Conservation (phyloP, 2,329 filamentous ascomycete genomes). For the Exophiala lecanii-corni region DNA sequence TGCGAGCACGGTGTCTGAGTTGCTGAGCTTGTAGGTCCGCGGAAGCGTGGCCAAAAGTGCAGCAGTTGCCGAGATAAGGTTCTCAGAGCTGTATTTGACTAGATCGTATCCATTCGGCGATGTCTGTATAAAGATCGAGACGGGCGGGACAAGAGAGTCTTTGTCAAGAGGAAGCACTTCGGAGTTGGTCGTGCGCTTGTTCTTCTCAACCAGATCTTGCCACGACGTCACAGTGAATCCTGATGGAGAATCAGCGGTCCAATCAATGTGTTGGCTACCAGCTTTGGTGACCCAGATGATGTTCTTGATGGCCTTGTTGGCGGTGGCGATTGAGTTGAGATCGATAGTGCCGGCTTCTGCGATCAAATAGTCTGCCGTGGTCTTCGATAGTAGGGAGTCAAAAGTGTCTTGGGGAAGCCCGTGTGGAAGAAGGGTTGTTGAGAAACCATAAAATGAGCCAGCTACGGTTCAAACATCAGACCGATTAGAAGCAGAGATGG, state of each 20-base stretch:
- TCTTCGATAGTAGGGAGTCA: slow-evolving; percentile 68
- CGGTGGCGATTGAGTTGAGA: slow-evolving; percentile 65
- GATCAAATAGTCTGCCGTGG: slow-evolving; percentile 74
- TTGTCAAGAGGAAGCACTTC: slow-evolving; percentile 62
- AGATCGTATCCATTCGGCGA: slow-evolving; percentile 57
- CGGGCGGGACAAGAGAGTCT: slow-evolving; percentile 43
- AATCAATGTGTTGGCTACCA: slow-evolving; percentile 88
- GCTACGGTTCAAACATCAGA: too few relatives aligned
- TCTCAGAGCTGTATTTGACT: slow-evolving; percentile 75
- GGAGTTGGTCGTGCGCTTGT: slow-evolving; percentile 52
- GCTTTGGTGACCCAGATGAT: slow-evolving; percentile 91
- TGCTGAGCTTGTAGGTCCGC: slow-evolving; percentile 64
- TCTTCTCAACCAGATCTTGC: slow-evolving; percentile 80
- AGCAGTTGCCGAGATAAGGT: slow-evolving; percentile 81
- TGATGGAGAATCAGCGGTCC: slow-evolving; percentile 74
- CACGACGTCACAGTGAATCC: slow-evolving; percentile 82
- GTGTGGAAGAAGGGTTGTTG: slow-evolving; percentile 79
- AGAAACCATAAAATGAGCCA: slow-evolving; percentile 83
- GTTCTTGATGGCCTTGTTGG: slow-evolving; percentile 66
- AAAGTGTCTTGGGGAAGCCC: slow-evolving; percentile 63
- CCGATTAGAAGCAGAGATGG: background rate
- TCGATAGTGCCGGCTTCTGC: slow-evolving; percentile 84
- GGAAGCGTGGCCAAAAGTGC: slow-evolving; percentile 74
- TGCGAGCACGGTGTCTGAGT: slow-evolving; percentile 77
- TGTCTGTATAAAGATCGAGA: slow-evolving; percentile 40